Evolutionary conservation across 2,329 filamentous ascomycete species (phyloP).

Genomic region (Cyphellophora europaea): DNA sequence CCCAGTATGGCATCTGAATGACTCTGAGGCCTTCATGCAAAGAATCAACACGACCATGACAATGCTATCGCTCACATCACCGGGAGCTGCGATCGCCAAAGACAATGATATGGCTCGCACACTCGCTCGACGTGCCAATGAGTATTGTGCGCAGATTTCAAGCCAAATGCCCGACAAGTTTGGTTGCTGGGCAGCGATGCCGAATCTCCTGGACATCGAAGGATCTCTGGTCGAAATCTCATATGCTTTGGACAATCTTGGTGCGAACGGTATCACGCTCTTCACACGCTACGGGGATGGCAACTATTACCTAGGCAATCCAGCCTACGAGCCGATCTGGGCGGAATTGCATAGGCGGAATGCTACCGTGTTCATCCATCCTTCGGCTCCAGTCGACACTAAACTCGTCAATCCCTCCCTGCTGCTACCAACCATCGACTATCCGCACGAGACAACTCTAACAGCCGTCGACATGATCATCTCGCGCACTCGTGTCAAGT

Average conservation of each 20-base stretch:
- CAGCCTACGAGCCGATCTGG: slow-evolving; percentile 4
- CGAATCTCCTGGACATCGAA: slow-evolving; percentile 3
- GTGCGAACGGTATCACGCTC: slow-evolving; percentile 4
- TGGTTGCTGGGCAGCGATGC: not conserved
- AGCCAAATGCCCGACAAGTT: slow-evolving; percentile 21
- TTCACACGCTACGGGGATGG: slow-evolving; percentile 6
- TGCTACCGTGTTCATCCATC: slow-evolving; percentile 5
- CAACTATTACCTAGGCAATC: slow-evolving; percentile 5
- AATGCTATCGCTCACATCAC: slow-evolving; percentile 40
- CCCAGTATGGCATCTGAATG: slow-evolving; percentile 13
- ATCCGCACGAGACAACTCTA: slow-evolving; percentile 21
- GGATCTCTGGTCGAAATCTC: slow-evolving; percentile 3
- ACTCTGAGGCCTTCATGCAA: slow-evolving; percentile 8
- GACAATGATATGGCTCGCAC: slow-evolving; percentile 30
- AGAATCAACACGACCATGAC: slow-evolving; percentile 35
- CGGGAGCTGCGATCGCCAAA: slow-evolving; percentile 26
- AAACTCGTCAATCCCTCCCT: not conserved
- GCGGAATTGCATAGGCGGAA: slow-evolving; percentile 4
- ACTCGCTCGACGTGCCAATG: slow-evolving; percentile 21
- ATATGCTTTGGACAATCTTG: slow-evolving; percentile 6
- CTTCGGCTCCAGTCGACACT: not conserved
- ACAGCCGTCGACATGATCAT: slow-evolving; percentile 19
- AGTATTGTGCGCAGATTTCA: slow-evolving; percentile 24
- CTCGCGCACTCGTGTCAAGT: slow-evolving; percentile 12
- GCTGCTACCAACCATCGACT: slow-evolving; percentile 18